phyloP scores from a whole-genome alignment of 2,329 filamentous ascomycete genomes.

The Aspergillus eucalypticola region DNA sequence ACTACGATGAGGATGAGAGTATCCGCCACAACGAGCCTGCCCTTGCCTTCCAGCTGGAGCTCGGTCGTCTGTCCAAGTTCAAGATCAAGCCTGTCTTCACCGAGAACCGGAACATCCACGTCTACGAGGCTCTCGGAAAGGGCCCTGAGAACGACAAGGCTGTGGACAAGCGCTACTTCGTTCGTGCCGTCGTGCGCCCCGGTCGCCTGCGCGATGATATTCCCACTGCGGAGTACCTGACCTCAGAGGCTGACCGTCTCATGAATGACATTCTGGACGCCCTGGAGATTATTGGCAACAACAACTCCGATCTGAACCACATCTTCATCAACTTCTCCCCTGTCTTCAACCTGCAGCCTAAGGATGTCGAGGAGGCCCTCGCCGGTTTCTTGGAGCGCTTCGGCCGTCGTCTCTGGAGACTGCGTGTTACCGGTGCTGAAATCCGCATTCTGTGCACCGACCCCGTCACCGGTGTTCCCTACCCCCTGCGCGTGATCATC shows the following conservation, averaged over 20 bases:
- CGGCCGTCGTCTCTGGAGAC: conserved; percentile 89
- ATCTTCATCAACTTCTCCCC: conserved; percentile 99
- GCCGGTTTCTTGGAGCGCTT: conserved; percentile 96
- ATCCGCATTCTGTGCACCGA: conserved; percentile 99
- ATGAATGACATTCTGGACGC: conserved; percentile 98
- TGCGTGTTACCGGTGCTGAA: conserved; percentile 94
- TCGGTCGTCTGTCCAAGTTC: conserved; percentile 92
- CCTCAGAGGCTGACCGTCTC: conserved; percentile 92
- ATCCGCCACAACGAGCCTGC: conserved; percentile 97
- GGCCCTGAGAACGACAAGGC: conserved; percentile 79
- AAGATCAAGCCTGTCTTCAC: conserved; percentile 98
- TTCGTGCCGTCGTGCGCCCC: conserved; percentile 89
- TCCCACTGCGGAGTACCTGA: conserved; percentile 96
- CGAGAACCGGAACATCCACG: conserved; percentile 98
- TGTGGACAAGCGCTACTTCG: conserved; percentile 87
- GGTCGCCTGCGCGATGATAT: conserved; percentile 96
- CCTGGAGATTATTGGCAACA: conserved; percentile 97
- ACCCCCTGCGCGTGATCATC: conserved; percentile 92
- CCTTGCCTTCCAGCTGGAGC: conserved; percentile 96
- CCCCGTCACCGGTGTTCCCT: conserved; percentile 75
- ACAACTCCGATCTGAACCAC: conserved; percentile 98
- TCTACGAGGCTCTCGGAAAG: conserved; percentile 96
- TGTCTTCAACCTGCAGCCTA: conserved; percentile 86
- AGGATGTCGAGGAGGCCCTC: conserved; percentile 88
- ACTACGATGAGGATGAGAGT: conserved; percentile 86